Evolutionary conservation across 2,329 filamentous ascomycete genomes (phyloP).

Genomic region (Sporothrix dimorphospora): DNA sequence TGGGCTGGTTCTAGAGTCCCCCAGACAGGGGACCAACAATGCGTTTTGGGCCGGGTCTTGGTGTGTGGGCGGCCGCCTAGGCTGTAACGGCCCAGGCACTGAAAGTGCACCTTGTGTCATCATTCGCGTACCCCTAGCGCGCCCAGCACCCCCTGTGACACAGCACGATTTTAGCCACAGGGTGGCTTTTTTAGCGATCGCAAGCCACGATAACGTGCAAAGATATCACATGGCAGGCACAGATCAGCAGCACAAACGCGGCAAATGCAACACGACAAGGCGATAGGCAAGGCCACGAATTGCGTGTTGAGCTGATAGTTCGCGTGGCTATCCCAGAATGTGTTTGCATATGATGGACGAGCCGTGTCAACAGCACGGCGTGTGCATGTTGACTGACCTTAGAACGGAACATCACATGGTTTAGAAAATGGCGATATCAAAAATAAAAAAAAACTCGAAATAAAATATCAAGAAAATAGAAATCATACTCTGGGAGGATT

Average conservation of each 20-base stretch:
- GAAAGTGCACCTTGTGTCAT: background rate
- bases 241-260: background rate
- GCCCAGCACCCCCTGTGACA: background rate
- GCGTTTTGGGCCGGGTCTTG: background rate
- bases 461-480: background rate
- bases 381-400: too few species aligned
- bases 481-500: background rate
- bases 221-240: background rate
- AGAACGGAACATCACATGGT: too few species aligned
- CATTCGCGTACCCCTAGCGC: background rate
- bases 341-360: background rate
- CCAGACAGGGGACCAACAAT: background rate
- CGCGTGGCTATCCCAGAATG: background rate
- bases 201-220: background rate
- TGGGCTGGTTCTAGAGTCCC: background rate
- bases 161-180: conserved; percentile 3
- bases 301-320: background rate
- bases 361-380: too few species aligned
- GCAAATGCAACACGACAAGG: background rate
- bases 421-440: too few species aligned
- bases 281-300: background rate
- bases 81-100: background rate
- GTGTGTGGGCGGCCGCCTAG: background rate
- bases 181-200: background rate
- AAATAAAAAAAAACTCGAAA: background rate